Conservation (phyloP, 1,284 basidiomycete genomes). For the Veloporphyrellus conicus region DNA sequence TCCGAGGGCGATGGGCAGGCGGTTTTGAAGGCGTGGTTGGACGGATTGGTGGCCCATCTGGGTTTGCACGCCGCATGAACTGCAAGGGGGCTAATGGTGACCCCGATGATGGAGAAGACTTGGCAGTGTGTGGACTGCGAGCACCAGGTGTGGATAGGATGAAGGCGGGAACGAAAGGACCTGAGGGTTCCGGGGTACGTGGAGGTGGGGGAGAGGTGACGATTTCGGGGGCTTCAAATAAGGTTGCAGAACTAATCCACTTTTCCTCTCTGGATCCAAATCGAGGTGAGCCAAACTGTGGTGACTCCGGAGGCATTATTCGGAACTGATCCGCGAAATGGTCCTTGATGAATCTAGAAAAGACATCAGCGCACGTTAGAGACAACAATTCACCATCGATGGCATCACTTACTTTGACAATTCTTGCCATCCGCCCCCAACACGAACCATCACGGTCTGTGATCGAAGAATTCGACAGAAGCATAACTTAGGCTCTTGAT, state of each 20-base stretch:
- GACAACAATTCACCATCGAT: not conserved
- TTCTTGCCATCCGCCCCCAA: slow-evolving; percentile 92
- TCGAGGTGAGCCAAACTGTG: slow-evolving; percentile 35
- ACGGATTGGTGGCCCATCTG: slow-evolving; percentile 36
- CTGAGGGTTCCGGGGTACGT: slow-evolving; percentile 64
- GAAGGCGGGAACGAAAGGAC: slow-evolving; percentile 44
- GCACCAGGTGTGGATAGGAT: slow-evolving; percentile 47
- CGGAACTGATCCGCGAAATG: slow-evolving; percentile 81
- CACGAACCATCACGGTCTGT: slow-evolving; percentile 91
- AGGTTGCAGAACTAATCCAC: slow-evolving; percentile 76
- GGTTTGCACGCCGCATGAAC: slow-evolving; percentile 52
- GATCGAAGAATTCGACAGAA: slow-evolving; percentile 91
- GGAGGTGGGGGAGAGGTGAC: slow-evolving; percentile 51
- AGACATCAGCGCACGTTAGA: slow-evolving; percentile 6
- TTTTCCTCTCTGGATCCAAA: slow-evolving; percentile 57
- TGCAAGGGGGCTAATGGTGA: slow-evolving; percentile 55
- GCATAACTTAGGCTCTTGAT: slow-evolving; percentile 80
- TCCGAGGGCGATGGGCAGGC: slow-evolving; percentile 31
- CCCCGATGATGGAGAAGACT: slow-evolving; percentile 43
- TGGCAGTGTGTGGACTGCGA: slow-evolving; percentile 43
- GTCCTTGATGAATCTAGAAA: slow-evolving; percentile 71
- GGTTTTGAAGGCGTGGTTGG: slow-evolving; percentile 44
- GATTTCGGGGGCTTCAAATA: slow-evolving; percentile 51
- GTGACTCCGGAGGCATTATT: slow-evolving; percentile 56
- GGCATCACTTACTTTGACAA: slow-evolving; percentile 69